A percentile compares a stretch with the other conserved stretches of the same genome.
These are phyloP conservation scores for Septoria linicola DNA, from an alignment of 2,329 filamentous ascomycete species.

Conservation along the genomic window DNA sequence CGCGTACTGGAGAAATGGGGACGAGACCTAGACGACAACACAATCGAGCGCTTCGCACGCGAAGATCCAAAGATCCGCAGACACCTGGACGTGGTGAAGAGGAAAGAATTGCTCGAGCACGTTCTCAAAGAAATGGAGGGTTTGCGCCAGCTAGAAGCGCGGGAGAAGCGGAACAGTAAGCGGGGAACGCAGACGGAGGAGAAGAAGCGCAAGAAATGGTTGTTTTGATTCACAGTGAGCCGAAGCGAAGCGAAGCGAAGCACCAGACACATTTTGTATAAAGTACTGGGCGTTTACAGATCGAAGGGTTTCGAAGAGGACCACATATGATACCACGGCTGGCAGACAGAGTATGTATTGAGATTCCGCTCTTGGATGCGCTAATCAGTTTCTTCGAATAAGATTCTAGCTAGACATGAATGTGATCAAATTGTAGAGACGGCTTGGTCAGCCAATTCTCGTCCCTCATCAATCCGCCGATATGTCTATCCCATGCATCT, in stretches of 20 bases:
- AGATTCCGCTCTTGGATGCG: slow-evolving; percentile 5
- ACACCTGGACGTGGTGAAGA: slow-evolving; percentile 86
- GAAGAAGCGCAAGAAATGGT: slow-evolving; percentile 37
- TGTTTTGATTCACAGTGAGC: slow-evolving; percentile 33
- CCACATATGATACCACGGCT: background rate
- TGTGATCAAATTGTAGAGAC: too few species aligned
- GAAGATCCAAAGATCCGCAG: slow-evolving; percentile 88
- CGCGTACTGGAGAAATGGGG: slow-evolving; percentile 85
- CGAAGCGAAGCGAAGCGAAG: too few species aligned
- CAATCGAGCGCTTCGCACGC: slow-evolving; percentile 85
- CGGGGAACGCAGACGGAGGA: slow-evolving; percentile 39
- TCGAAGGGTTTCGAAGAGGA: too few species aligned
- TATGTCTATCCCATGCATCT: too few species aligned
- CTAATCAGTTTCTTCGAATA: too few species aligned
- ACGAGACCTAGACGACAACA: slow-evolving; percentile 64
- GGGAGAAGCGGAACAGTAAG: slow-evolving; percentile 58
- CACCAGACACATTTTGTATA: too few species aligned
- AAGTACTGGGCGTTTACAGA: too few species aligned
- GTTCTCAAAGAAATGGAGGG: slow-evolving; percentile 96
- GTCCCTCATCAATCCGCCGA: too few species aligned
- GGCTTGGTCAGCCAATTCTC: too few species aligned
- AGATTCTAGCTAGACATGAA: too few species aligned
- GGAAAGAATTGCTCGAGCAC: slow-evolving; percentile 89
- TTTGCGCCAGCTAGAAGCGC: slow-evolving; percentile 75
- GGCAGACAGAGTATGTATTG: background rate